A percentile compares a stretch with the other conserved stretches of the same genome.
phyloP scores from a whole-genome alignment of 176 grass and related monocot species.

The Cenchrus fungigraminus region DNA sequence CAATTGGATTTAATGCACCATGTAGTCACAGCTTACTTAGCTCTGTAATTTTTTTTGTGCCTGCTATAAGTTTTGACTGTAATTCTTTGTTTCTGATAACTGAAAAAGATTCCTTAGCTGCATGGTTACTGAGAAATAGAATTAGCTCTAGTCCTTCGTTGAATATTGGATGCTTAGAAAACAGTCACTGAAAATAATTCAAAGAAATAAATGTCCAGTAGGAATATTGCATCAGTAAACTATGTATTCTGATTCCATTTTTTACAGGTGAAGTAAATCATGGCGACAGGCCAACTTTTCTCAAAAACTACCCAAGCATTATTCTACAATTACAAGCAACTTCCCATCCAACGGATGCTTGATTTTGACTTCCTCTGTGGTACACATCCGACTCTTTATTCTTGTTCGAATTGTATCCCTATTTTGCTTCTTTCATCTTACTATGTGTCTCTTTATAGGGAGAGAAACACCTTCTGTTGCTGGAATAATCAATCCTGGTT shows the following conservation, averaged over 20 bases:
- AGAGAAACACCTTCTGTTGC: conserved; percentile 98
- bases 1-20: not conserved
- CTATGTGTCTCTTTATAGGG: conserved; percentile 51
- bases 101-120: not conserved
- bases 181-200: not conserved
- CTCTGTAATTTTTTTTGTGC: not conserved
- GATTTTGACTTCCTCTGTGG: conserved; percentile 99
- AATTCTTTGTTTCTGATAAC: not conserved
- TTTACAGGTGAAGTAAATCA: conserved; percentile 61
- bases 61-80: not conserved
- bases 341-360: conserved; percentile 97
- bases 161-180: not conserved
- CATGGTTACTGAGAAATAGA: not conserved
- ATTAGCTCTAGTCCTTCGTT: not conserved
- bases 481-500: conserved; percentile 99
- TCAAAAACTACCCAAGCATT: conserved; percentile 90
- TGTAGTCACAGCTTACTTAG: not conserved
- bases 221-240: not conserved
- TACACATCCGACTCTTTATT: conserved; percentile 41
- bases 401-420: conserved; percentile 8
- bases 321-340: conserved; percentile 99
- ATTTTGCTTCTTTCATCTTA: conserved; percentile 28
- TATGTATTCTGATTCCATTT: conserved; percentile 35
- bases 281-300: conserved; percentile 93
- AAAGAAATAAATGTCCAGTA: not conserved